These are phyloP conservation scores for Neopestalotiopsis sp. DNA, from an alignment of 2,329 filamentous ascomycete genomes.

Conservation along the genomic window DNA sequence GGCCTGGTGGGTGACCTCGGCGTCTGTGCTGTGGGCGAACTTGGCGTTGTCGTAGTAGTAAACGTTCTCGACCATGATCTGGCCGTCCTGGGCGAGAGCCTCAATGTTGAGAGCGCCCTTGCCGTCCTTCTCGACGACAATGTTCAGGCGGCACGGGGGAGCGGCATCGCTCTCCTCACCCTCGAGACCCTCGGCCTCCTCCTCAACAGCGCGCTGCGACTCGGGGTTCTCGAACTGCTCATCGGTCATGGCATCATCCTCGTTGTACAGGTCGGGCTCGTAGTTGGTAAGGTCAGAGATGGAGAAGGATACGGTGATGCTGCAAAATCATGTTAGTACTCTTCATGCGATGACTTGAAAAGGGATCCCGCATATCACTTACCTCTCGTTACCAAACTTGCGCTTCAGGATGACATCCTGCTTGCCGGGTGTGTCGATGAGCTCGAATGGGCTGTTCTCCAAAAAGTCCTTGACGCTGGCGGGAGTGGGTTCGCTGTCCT, in stretches of 20 bases:
- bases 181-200: slow-evolving; percentile 58
- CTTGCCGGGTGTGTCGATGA: slow-evolving; percentile 81
- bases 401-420: slow-evolving; percentile 88
- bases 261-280: slow-evolving; percentile 63
- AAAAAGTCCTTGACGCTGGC: slow-evolving; percentile 86
- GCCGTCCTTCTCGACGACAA: slow-evolving; percentile 86
- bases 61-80: slow-evolving; percentile 88
- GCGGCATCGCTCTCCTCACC: slow-evolving; percentile 58
- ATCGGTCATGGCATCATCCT: slow-evolving; percentile 60
- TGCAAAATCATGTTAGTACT: slow-evolving; percentile 45
- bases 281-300: slow-evolving; percentile 80
- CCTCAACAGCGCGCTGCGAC: slow-evolving; percentile 49
- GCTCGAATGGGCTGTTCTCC: slow-evolving; percentile 82
- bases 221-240: slow-evolving; percentile 53
- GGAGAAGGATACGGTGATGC: slow-evolving; percentile 82
- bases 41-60: slow-evolving; percentile 83
- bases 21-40: slow-evolving; percentile 75
- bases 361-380: slow-evolving; percentile 39
- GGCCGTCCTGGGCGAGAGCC: slow-evolving; percentile 83
- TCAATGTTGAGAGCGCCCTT: slow-evolving; percentile 88
- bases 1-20: slow-evolving; percentile 78
- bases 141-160: slow-evolving; percentile 82
- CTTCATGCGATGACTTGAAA: slow-evolving; percentile 10
- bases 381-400: slow-evolving; percentile 88
- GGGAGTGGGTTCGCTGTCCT: slow-evolving; percentile 73